phyloP scores from a whole-genome alignment of 163 green algal species.

The Scenedesmus sp. region DNA sequence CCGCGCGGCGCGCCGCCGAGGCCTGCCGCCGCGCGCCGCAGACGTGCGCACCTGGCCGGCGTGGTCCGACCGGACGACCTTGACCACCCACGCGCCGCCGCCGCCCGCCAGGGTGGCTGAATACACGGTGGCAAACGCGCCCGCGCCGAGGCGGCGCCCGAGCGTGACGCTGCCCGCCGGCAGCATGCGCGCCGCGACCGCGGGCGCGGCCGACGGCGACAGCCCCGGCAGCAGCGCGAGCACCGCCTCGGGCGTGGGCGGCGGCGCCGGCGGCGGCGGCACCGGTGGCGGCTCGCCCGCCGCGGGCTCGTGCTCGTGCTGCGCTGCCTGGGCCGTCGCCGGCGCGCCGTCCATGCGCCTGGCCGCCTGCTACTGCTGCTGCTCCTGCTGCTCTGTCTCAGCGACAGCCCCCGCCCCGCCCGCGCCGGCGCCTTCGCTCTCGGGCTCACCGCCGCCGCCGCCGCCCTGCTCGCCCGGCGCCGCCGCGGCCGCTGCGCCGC shows the following conservation, averaged over 20 bases:
- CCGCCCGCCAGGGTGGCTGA: slow-evolving; percentile 17
- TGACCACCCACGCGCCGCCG: slow-evolving; percentile 32
- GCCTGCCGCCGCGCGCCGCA: slow-evolving; percentile 20
- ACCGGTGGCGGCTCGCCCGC: background rate
- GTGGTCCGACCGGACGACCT: no score
- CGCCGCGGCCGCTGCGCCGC: background rate
- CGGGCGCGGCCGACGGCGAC: background rate
- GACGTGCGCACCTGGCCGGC: no score
- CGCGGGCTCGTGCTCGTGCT: background rate
- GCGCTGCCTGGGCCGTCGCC: no score
- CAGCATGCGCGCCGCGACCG: slow-evolving; percentile 4
- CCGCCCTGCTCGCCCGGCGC: background rate
- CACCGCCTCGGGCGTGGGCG: background rate
- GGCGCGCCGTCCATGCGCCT: background rate
- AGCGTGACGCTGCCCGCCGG: slow-evolving; percentile 31
- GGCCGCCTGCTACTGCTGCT: background rate
- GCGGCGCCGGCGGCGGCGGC: background rate
- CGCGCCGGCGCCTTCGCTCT: background rate
- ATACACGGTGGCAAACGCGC: slow-evolving; percentile 57
- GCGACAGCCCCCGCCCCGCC: background rate
- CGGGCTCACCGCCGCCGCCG: background rate
- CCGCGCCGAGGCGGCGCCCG: slow-evolving; percentile 48
- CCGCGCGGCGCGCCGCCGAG: no score
- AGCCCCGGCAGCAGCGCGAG: slow-evolving; percentile 26
- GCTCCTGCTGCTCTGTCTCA: background rate